Base-by-base conservation (phyloP, 305 asterid species). In the Fraxinus platypoda region DNA sequence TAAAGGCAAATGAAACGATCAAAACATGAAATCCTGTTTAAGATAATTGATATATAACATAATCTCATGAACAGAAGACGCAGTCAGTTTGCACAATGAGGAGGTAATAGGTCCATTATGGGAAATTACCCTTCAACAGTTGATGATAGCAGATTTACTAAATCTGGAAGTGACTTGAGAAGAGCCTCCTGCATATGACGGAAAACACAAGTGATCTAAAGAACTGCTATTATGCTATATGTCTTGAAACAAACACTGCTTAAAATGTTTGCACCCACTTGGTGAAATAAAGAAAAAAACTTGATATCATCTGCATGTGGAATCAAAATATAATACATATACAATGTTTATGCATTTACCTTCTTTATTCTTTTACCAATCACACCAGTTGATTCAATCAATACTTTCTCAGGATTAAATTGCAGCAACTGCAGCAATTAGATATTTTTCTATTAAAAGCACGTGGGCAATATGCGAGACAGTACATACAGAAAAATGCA, bases 351-450 rank as follows among this genome's bases (percentile, higher is more conserved):
- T 46, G 34, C 43, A 57, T 59, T 81, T 57, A 93, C 98, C 97
- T 96, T 94, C 91, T 96, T 94, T 77, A 94, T 96, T 85, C 98
- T 92, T 77, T 90, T 84, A 66, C 99, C 99, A 80, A 96, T 96
- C 83, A 96, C 99, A 28, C 99, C 99, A 82, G 99, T 96, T 79
- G 99, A 96, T 90, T 96, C 98, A 76, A 96, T 92, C 90, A 96
- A 89, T 77, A 96, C 95, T 85, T 94, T 89, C 77, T 82, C 88
- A 28, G 95, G 93, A 75, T 92, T 88, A 86, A 94, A 90, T 84
- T 89, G 93, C 85, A 96, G 91, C 79, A 94, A 86, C 98, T 94
- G 92, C 81, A 84, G 84, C 62, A 78, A 77, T 84, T 77, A 84
- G 84, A 79, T 19, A 80, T 26, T 71, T 70, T 71, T 52, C 43